Evolutionary conservation across 2,329 filamentous ascomycete genomes (phyloP).

Genomic region (Penicillium sp.): DNA sequence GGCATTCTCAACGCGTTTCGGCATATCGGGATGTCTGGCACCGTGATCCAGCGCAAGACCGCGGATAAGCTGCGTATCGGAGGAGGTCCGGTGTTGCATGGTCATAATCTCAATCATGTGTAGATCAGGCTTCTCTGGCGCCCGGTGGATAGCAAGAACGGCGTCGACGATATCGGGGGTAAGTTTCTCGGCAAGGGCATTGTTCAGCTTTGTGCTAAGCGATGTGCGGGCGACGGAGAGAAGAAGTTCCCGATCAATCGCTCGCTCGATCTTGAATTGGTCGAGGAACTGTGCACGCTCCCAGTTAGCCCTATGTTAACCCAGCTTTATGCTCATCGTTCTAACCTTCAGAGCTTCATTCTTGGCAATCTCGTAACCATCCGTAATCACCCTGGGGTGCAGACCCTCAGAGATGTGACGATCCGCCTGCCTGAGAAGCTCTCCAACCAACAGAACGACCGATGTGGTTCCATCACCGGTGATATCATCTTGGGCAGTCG

Average conservation of each 20-base stretch:
- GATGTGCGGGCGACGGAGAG: slow-evolving; percentile 93
- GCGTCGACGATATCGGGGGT: slow-evolving; percentile 96
- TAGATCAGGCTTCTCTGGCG: slow-evolving; percentile 89
- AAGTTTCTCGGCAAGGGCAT: slow-evolving; percentile 83
- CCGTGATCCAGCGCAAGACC: slow-evolving; percentile 94
- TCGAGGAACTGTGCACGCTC: slow-evolving; percentile 75
- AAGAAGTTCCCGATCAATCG: slow-evolving; percentile 91
- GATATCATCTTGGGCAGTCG: slow-evolving; percentile 97
- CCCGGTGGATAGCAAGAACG: slow-evolving; percentile 89
- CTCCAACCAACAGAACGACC: slow-evolving; percentile 91
- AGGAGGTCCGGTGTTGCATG: slow-evolving; percentile 97
- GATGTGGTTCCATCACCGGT: slow-evolving; percentile 97
- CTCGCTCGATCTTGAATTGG: slow-evolving; percentile 83
- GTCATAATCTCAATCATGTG: slow-evolving; percentile 99
- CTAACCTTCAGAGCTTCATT: slow-evolving; percentile 81
- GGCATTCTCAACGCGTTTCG: slow-evolving; percentile 93
- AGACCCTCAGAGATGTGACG: slow-evolving; percentile 96
- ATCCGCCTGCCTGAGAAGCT: slow-evolving; percentile 96
- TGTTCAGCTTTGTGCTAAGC: slow-evolving; percentile 92
- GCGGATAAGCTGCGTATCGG: slow-evolving; percentile 93
- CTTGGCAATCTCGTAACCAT: slow-evolving; percentile 97
- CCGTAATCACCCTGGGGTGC: slow-evolving; percentile 93
- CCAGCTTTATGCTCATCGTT: not conserved
- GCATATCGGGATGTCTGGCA: slow-evolving; percentile 96
- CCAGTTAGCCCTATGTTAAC: slow-evolving; percentile 11